These are phyloP conservation scores for Geosiphon pyriformis DNA, from an alignment of 192 early-diverging fungal genomes.

Conservation along the genomic window DNA sequence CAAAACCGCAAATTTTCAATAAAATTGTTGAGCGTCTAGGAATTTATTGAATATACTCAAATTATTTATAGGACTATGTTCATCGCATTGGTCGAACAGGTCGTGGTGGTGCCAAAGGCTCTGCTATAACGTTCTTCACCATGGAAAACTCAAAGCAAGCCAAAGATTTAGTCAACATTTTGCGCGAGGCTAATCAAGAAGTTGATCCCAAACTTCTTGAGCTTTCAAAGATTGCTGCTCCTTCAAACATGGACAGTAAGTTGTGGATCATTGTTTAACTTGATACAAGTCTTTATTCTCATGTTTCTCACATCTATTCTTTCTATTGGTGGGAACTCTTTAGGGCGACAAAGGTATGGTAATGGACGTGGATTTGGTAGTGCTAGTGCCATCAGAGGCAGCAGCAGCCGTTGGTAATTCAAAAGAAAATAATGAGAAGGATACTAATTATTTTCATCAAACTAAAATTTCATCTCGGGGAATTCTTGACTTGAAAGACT, in stretches of 20 bases:
- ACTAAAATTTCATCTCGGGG: too few species aligned
- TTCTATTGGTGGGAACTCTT: neutral
- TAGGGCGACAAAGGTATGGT: constrained; percentile 33
- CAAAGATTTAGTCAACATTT: constrained; percentile 79
- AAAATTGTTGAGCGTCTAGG: too few species aligned
- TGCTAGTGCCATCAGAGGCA: constrained; percentile 21
- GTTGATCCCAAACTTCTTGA: constrained; percentile 75
- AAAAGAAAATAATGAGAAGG: too few species aligned
- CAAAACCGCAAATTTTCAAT: too few species aligned
- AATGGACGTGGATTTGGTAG: constrained; percentile 28
- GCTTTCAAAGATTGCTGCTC: constrained; percentile 47
- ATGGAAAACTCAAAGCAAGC: constrained; percentile 76
- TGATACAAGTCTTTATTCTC: too few species aligned
- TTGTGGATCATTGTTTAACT: too few species aligned
- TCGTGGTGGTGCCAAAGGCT: constrained; percentile 83
- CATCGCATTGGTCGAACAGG: constrained; percentile 97
- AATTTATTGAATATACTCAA: neutral
- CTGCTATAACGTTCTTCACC: constrained; percentile 93
- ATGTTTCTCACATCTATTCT: neutral
- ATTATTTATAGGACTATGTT: constrained; percentile 66
- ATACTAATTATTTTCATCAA: too few species aligned
- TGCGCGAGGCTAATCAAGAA: constrained; percentile 86
- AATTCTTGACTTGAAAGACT: too few species aligned
- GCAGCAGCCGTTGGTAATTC: constrained; percentile 26
- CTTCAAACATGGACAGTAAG: constrained; percentile 29